phyloP scores from a whole-genome alignment of 2,329 filamentous ascomycete genomes.

The Alternaria arborescens region DNA sequence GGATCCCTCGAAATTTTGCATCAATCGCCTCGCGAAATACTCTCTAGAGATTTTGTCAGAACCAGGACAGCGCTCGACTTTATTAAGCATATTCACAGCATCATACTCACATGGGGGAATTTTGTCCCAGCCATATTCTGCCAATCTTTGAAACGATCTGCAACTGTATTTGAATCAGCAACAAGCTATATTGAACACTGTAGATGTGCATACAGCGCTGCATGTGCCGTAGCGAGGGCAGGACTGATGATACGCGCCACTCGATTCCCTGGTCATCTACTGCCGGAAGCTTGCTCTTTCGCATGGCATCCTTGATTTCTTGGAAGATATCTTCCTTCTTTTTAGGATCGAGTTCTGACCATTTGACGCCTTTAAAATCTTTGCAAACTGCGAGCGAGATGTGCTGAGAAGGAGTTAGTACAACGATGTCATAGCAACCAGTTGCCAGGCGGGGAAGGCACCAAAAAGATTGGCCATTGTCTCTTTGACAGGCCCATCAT shows the following conservation, averaged over 20 bases:
- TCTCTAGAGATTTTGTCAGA: neutral
- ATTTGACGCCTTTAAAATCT: slow-evolving; percentile 1
- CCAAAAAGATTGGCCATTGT: slow-evolving; percentile 14
- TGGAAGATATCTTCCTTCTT: neutral
- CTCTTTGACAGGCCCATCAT: slow-evolving; percentile 7
- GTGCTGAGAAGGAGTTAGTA: slow-evolving; percentile 6
- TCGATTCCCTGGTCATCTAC: slow-evolving; percentile 9
- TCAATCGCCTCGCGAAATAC: slow-evolving; percentile 8
- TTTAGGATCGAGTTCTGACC: neutral
- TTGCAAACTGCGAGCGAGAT: slow-evolving; percentile 12
- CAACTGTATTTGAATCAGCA: neutral
- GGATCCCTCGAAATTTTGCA: slow-evolving; percentile 4
- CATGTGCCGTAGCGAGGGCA: slow-evolving; percentile 10
- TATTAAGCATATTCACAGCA: neutral
- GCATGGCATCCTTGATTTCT: neutral
- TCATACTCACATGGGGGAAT: neutral
- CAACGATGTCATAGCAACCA: neutral
- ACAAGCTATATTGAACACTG: neutral
- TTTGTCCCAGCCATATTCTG: neutral
- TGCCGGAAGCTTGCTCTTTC: neutral
- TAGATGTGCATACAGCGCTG: slow-evolving; percentile 5
- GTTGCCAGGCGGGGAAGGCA: neutral
- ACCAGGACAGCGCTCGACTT: neutral
- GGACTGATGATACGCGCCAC: slow-evolving; percentile 11
- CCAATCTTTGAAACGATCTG: neutral